Percentiles rank a stretch among this genome's conserved stretches.
Evolutionary conservation across 495 filamentous ascomycete species (phyloP).

Genomic region (Bacidia gigantensis): DNA sequence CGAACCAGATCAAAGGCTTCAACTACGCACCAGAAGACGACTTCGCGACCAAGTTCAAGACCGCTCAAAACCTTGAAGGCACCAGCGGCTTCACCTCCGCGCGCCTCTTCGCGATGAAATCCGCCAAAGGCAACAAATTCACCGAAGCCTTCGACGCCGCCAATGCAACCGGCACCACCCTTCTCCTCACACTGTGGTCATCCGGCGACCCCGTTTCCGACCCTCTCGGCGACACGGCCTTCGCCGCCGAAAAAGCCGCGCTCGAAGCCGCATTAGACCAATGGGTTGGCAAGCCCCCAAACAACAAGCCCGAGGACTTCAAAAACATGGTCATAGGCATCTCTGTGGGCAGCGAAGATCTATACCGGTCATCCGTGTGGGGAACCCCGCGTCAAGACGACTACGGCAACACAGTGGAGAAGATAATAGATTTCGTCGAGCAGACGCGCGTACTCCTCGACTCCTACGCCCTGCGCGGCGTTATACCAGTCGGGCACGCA

Average conservation of each 20-base stretch:
- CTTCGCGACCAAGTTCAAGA: slow-evolving; percentile 51
- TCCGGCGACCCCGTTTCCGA: background rate
- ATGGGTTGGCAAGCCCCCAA: slow-evolving; percentile 37
- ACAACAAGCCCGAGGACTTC: slow-evolving; percentile 44
- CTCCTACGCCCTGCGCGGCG: slow-evolving; percentile 16
- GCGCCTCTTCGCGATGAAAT: slow-evolving; percentile 43
- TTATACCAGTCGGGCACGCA: slow-evolving; percentile 59
- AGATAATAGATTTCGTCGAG: slow-evolving; percentile 51
- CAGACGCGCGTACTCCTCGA: slow-evolving; percentile 44
- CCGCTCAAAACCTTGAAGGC: slow-evolving; percentile 46
- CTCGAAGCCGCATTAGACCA: slow-evolving; percentile 47
- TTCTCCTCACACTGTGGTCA: slow-evolving; percentile 60
- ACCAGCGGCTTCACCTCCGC: slow-evolving; percentile 65
- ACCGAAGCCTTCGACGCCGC: slow-evolving; percentile 52
- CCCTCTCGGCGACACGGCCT: slow-evolving; percentile 19
- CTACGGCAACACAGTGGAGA: slow-evolving; percentile 42
- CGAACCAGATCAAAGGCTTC: slow-evolving; percentile 45
- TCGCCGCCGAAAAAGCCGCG: slow-evolving; percentile 47
- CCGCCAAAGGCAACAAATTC: slow-evolving; percentile 4
- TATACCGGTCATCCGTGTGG: slow-evolving; percentile 63
- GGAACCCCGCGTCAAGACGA: slow-evolving; percentile 40
- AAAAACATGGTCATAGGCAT: slow-evolving; percentile 60
- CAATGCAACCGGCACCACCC: slow-evolving; percentile 52
- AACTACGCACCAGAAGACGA: slow-evolving; percentile 63
- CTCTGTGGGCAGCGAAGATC: slow-evolving; percentile 81